Conservation (phyloP, 306 rosid species). For the Castanopsis chinensis region DNA sequence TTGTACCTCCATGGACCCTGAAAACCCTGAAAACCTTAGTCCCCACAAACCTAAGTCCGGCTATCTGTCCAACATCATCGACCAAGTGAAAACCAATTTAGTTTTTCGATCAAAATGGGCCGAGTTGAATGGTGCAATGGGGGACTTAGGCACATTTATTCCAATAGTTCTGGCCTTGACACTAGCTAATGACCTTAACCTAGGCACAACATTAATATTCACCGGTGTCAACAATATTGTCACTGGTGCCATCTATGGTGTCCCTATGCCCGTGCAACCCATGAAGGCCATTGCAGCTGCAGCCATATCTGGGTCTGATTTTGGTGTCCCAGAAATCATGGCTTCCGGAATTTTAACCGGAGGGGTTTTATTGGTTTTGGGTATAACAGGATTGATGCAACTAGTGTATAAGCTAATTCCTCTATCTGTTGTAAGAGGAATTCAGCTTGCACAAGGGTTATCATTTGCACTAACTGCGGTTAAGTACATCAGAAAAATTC, state of each 20-base stretch:
- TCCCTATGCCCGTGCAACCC: slow-evolving; percentile 89
- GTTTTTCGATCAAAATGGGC: slow-evolving; percentile 56
- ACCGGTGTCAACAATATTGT: slow-evolving; percentile 60
- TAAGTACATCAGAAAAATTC: slow-evolving; percentile 49
- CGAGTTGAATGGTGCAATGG: slow-evolving; percentile 79
- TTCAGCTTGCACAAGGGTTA: slow-evolving; percentile 79
- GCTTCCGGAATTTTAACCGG: slow-evolving; percentile 77
- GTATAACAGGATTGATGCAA: slow-evolving; percentile 60
- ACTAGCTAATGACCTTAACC: slow-evolving; percentile 51
- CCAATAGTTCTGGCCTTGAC: slow-evolving; percentile 67
- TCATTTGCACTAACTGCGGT: slow-evolving; percentile 68
- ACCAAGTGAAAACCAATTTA: slow-evolving; percentile 44
- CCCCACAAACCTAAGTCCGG: background rate
- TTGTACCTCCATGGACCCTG: slow-evolving; percentile 31
- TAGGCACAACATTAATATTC: slow-evolving; percentile 78
- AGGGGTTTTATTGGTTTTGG: slow-evolving; percentile 40
- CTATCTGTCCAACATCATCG: slow-evolving; percentile 19
- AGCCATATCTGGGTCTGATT: slow-evolving; percentile 50
- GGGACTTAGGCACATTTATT: slow-evolving; percentile 77
- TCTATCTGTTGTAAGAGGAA: slow-evolving; percentile 60
- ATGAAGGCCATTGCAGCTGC: slow-evolving; percentile 78
- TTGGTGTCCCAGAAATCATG: slow-evolving; percentile 66
- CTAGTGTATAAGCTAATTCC: slow-evolving; percentile 61
- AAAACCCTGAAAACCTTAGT: slow-evolving; percentile 13
- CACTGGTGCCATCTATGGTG: slow-evolving; percentile 71